Base-by-base conservation (phyloP, 495 filamentous ascomycete species). In the Parmelia sp. region DNA sequence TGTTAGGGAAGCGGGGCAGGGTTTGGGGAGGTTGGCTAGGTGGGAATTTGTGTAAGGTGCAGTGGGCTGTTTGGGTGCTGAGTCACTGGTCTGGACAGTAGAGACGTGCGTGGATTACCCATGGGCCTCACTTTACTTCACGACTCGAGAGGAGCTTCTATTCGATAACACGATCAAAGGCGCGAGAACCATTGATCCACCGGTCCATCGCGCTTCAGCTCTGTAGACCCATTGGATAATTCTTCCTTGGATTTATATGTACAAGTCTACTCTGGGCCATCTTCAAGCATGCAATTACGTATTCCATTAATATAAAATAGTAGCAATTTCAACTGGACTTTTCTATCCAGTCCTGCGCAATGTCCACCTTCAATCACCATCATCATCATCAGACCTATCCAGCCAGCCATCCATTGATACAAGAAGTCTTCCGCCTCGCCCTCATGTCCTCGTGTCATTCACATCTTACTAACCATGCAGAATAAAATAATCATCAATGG, bases 1-100 rank as follows among this genome's bases (percentile, higher is more conserved):
- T 67, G 85, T 97, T 42, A 79, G 93, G 45, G 84, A 90, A 66
- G 85, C 88, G 15, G 94, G 94, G 14, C 83, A 88, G 71, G 82
- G 73, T 23, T 72, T 92, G 17, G 93, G 90, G 25, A 85, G 93
- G 75, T 71, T 97, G 70, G 92, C 83, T 9, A 76, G 76, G 66
- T 98, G 94, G 94, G 88, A 92, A 69, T 72, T 85, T 74, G 78
- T 64, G 29, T 58, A 33, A 4, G 14, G 0, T 1, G 14, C n/a
- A 1, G 40, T 15, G 40, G 15, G 15, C 1, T 27, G 3, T 5
- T 2, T 45, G 45, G 1, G 23, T 15, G 10, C 14, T 12, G 23
- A 49, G 10, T 5, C 25, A 27, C 9, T 49, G 45, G 45, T n/a
- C n/a, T n/a, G n/a, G n/a, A n/a, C n/a, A n/a, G n/a, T n/a, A n/a